Evolutionary conservation across 768 basidiomycete genomes (phyloP).

Genomic region (Cystofilobasidium ferigula): DNA sequence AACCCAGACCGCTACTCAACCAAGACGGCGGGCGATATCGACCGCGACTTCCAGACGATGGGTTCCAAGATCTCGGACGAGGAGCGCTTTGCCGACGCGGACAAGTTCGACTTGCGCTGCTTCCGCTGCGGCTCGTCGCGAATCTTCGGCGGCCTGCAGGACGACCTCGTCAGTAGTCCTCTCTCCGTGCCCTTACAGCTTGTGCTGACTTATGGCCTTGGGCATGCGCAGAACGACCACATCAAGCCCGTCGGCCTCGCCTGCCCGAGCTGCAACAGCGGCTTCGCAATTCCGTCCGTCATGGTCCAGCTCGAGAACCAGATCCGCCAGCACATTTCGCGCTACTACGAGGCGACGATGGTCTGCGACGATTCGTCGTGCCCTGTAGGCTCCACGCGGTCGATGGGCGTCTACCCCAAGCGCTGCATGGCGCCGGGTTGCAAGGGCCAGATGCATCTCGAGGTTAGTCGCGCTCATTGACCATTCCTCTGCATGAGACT

Average conservation of each 20-base stretch:
- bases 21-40: constrained; percentile 41
- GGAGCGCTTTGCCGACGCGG: constrained; percentile 70
- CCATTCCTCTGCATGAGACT: constrained; percentile 16
- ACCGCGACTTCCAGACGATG: constrained; percentile 61
- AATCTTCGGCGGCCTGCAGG: constrained; percentile 36
- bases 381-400: constrained; percentile 61
- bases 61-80: constrained; percentile 81
- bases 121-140: constrained; percentile 53
- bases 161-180: constrained; percentile 35
- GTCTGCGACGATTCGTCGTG: constrained; percentile 80
- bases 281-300: constrained; percentile 52
- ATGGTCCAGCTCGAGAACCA: constrained; percentile 77
- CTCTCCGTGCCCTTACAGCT: constrained; percentile 43
- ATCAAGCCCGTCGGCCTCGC: constrained; percentile 54
- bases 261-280: constrained; percentile 57
- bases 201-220: not conserved
- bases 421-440: constrained; percentile 64
- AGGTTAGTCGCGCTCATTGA: constrained; percentile 46
- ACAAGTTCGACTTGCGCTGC: constrained; percentile 64
- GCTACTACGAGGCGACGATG: constrained; percentile 82
- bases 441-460: constrained; percentile 57
- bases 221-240: constrained; percentile 50
- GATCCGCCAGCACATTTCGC: constrained; percentile 61
- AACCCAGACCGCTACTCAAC: constrained; percentile 36
- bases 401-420: constrained; percentile 84